A percentile compares a stretch with the other conserved stretches of the same genome.
These are phyloP conservation scores for Phlebopus sp. DNA, from an alignment of 1,284 basidiomycete genomes.

Conservation along the genomic window DNA sequence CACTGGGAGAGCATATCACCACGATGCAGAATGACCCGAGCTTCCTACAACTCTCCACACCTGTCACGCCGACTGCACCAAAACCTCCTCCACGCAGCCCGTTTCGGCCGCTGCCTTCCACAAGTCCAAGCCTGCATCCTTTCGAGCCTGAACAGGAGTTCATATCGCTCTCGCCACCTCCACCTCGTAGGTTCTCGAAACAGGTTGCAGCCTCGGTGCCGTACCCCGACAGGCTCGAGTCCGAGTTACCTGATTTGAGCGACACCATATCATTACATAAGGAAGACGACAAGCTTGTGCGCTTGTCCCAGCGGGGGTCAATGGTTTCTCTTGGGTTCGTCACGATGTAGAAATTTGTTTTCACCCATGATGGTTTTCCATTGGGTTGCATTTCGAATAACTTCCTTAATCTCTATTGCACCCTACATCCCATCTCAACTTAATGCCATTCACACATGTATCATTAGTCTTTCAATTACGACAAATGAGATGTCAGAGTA, in stretches of 20 bases:
- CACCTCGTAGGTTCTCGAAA: constrained; percentile 26
- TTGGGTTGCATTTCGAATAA: not conserved
- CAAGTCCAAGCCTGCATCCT: constrained; percentile 1
- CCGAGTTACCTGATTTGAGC: constrained; percentile 7
- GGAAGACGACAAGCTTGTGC: constrained; percentile 14
- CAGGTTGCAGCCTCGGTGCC: constrained; percentile 8
- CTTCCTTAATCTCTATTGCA: not conserved
- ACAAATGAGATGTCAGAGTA: constrained; percentile 5
- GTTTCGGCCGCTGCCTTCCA: constrained; percentile 8
- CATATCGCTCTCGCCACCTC: constrained; percentile 30
- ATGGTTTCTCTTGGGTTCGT: constrained; percentile 32
- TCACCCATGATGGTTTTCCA: not conserved
- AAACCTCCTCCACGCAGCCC: constrained; percentile 25
- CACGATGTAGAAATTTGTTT: constrained; percentile 15
- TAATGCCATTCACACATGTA: constrained; percentile 4
- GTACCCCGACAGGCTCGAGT: constrained; percentile 16
- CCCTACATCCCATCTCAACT: not conserved
- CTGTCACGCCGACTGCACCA: constrained; percentile 36
- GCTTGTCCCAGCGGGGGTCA: constrained; percentile 19
- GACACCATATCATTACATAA: constrained; percentile 5
- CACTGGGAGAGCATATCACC: constrained; percentile 57
- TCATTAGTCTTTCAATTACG: not conserved
- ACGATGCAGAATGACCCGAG: constrained; percentile 54
- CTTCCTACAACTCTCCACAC: constrained; percentile 52
- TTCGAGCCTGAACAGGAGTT: constrained; percentile 21